Percentiles rank a stretch among this genome's conserved stretches.
Conservation (phyloP, 306 rosid species). For the Sicyos edulis region DNA sequence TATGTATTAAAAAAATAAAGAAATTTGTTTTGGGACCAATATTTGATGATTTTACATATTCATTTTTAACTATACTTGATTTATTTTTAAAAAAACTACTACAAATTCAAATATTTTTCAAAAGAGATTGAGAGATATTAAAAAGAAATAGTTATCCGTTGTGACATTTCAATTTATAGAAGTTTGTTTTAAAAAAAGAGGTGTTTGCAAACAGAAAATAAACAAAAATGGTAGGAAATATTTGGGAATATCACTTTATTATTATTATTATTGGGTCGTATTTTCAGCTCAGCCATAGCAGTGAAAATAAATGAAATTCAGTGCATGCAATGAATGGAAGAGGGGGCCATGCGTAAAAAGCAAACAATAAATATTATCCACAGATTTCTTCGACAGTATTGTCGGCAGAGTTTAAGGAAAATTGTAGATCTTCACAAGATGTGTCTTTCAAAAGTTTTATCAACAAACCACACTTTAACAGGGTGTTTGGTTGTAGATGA, state of each 20-base stretch:
- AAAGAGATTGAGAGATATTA: too few relatives aligned
- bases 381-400: too few relatives aligned
- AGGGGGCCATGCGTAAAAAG: slow-evolving; percentile 16
- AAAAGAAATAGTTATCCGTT: too few relatives aligned
- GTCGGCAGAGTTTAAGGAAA: too few relatives aligned
- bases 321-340: slow-evolving; percentile 10
- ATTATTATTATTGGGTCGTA: background rate
- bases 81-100: too few relatives aligned
- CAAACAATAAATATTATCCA: background rate
- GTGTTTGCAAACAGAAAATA: background rate
- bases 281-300: background rate
- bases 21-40: too few relatives aligned
- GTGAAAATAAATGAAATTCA: background rate
- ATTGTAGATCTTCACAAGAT: background rate
- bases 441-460: background rate
- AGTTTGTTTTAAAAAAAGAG: background rate
- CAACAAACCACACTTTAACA: too few relatives aligned
- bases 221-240: background rate
- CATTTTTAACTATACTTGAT: too few relatives aligned
- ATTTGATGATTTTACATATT: background rate
- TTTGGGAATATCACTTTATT: background rate
- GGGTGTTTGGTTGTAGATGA: too few relatives aligned
- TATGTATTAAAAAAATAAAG: too few relatives aligned
- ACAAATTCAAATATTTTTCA: too few relatives aligned
- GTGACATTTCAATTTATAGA: background rate